These are phyloP conservation scores for Fusarium continuum DNA, from an alignment of 2,329 filamentous ascomycete species.

Conservation along the genomic window DNA sequence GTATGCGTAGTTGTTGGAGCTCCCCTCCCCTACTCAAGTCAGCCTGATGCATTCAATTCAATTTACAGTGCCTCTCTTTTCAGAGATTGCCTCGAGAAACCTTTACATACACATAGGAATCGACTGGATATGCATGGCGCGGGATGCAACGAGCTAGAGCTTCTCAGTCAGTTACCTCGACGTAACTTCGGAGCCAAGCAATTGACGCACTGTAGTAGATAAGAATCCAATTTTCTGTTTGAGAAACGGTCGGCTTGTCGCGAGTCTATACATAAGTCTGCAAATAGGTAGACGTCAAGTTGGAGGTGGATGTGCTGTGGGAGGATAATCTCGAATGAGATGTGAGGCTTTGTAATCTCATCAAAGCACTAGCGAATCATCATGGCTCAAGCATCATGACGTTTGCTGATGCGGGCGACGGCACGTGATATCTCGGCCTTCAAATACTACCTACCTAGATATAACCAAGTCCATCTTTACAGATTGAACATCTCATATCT, in stretches of 20 bases:
- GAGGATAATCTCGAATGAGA: conserved; percentile 33
- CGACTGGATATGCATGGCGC: conserved; percentile 81
- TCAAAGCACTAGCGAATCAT: conserved; percentile 19
- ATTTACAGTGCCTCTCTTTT: neutral
- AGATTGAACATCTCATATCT: neutral
- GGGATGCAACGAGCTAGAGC: conserved; percentile 31
- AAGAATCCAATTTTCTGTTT: conserved; percentile 44
- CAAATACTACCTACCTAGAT: neutral
- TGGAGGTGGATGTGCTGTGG: conserved; percentile 7
- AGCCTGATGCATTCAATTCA: neutral
- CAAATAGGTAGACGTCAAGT: neutral
- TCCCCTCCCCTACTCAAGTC: conserved; percentile 71
- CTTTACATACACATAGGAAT: conserved; percentile 84
- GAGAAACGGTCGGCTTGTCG: conserved; percentile 49
- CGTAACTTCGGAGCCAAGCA: neutral
- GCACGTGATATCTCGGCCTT: conserved; percentile 34
- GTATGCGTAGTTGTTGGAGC: conserved; percentile 85
- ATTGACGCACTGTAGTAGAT: conserved; percentile 35
- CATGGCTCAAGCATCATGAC: conserved; percentile 37
- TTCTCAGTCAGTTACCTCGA: conserved; percentile 3
- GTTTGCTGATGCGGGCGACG: conserved; percentile 19
- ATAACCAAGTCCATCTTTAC: neutral
- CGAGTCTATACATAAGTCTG: conserved; percentile 55
- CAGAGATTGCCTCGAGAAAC: neutral
- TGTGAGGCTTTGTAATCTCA: conserved; percentile 41